Conservation (phyloP, 2,329 filamentous ascomycete genomes). For the Fusarium nisikadoi region DNA sequence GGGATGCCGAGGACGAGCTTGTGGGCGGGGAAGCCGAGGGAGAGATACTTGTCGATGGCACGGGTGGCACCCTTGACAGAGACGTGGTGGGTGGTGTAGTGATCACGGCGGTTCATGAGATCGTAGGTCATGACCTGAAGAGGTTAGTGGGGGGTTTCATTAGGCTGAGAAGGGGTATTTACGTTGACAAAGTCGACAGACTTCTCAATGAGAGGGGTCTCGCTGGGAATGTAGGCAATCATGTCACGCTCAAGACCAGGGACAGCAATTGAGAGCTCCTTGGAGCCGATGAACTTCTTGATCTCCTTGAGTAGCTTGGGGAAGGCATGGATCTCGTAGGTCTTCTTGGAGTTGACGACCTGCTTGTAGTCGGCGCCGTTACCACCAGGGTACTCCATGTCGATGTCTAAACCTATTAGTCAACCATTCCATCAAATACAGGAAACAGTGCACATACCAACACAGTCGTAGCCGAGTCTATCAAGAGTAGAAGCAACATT, state of each 20-base stretch:
- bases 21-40: slow-evolving; percentile 62
- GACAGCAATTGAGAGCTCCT: slow-evolving; percentile 73
- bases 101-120: slow-evolving; percentile 78
- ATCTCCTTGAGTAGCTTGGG: slow-evolving; percentile 69
- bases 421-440: rapidly evolving
- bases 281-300: slow-evolving; percentile 67
- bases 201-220: slow-evolving; percentile 67
- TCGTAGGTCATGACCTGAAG: slow-evolving; percentile 74
- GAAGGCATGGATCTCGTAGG: slow-evolving; percentile 69
- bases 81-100: slow-evolving; percentile 71
- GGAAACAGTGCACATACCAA: slow-evolving; percentile 53
- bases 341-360: slow-evolving; percentile 67
- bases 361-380: slow-evolving; percentile 76
- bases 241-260: slow-evolving; percentile 72
- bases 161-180: neutral
- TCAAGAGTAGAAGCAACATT: slow-evolving; percentile 67
- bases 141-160: neutral
- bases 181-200: slow-evolving; percentile 73
- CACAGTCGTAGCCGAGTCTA: slow-evolving; percentile 68
- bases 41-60: slow-evolving; percentile 68
- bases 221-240: slow-evolving; percentile 70
- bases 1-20: slow-evolving; percentile 75
- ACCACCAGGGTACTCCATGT: slow-evolving; percentile 73
- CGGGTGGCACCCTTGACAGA: slow-evolving; percentile 65
- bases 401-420: slow-evolving; percentile 60